Base-by-base conservation (phyloP, 2,329 filamentous ascomycete genomes). In the Leptographium flavum region DNA sequence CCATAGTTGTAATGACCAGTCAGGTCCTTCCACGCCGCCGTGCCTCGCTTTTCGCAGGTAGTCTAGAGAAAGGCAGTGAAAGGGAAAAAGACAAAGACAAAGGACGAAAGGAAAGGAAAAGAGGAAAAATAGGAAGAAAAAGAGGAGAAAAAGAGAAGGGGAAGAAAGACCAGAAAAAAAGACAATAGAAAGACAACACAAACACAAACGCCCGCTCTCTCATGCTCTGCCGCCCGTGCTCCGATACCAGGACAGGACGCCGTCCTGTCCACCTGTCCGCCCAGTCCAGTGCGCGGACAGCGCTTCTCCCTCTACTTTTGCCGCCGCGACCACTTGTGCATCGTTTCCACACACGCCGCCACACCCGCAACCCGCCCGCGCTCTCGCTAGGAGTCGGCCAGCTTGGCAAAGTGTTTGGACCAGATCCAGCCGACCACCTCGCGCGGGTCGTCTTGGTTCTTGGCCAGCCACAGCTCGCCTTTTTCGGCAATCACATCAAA, bases 401-500 rank as follows among this genome's bases (percentile, higher is more conserved):
- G 58, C 58, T 75, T 77, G 44, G 83, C 83, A 69, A 98, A 98
- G 66, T 98, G 92, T 63, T 95, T 95, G 56, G 88, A 94, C 92
- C 92, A 98, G 56, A 98, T 94, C 92, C 92, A 98, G 43, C 92
- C 92, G 30, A 96, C 80, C 52, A 79, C 73, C 52, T 83, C 75
- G 11, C 69, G 71, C 2, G 78, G 68, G 61, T 98, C 92, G 58
- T 98, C 92, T 64, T 98, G 92, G 59, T 98, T 98, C 62, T 87
- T 87, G 44, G 92, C 92, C 47, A 98, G 77, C 92, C 92, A 98
- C 41, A 96, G 73, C 67, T 98, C 92, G 51, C 92, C 92, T 61
- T 95, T 95, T 63, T 95, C 88, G 27, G 83, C 92, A 58, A 98
- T 87, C 44, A 98, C 83, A 64, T 90, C 84, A 57, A 90, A 90